Conservation (phyloP, 2,329 filamentous ascomycete genomes). For the Fusarium ambrosium region DNA sequence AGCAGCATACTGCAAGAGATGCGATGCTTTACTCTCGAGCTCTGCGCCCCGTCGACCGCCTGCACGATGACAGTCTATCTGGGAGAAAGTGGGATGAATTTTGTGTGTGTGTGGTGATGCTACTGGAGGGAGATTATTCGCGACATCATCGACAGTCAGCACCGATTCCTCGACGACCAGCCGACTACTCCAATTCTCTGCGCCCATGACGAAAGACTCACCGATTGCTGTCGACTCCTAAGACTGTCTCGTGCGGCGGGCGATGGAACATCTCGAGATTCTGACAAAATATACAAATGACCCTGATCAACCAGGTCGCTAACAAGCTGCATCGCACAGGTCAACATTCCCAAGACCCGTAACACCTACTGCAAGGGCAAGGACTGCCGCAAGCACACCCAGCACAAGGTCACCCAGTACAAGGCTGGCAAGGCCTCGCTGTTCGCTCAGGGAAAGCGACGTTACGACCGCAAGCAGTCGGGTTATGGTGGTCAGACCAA, state of each 20-base stretch:
- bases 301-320: constrained; percentile 42
- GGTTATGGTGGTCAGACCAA: constrained; percentile 99
- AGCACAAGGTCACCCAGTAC: constrained; percentile 96
- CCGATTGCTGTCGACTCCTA: constrained; percentile 19
- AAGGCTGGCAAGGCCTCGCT: constrained; percentile 97
- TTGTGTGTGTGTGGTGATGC: constrained; percentile 24
- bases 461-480: constrained; percentile 99
- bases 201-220: constrained; percentile 2
- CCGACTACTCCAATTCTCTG: not conserved
- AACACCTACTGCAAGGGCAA: constrained; percentile 98
- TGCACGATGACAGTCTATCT: constrained; percentile 51
- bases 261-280: constrained; percentile 19
- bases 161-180: constrained; percentile 35
- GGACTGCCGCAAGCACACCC: constrained; percentile 91
- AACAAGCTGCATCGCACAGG: constrained; percentile 65
- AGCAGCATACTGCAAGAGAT: constrained; percentile 13
- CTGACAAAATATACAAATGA: constrained; percentile 24
- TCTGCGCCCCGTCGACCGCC: constrained; percentile 43
- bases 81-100: constrained; percentile 46
- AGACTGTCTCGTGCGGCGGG: constrained; percentile 42
- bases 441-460: constrained; percentile 99
- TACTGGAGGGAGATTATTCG: constrained; percentile 35
- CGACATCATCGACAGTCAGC: constrained; percentile 32
- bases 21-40: constrained; percentile 26
- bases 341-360: constrained; percentile 98